phyloP scores from a whole-genome alignment of 2,329 filamentous ascomycete species.

The Alternaria hordeiaustralica region DNA sequence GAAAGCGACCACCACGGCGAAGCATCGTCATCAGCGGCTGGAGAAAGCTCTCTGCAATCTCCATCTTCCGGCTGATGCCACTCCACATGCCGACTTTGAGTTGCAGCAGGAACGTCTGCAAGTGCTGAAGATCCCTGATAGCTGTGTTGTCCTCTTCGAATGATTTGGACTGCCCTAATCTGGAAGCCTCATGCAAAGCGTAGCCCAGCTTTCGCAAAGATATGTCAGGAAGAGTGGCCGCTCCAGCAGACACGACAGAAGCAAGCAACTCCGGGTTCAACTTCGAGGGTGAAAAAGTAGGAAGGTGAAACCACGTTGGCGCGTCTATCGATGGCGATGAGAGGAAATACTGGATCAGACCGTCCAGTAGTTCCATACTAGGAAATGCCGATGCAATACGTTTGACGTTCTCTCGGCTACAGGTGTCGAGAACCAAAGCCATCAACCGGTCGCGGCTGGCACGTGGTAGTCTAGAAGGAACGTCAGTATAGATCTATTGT shows the following conservation, averaged over 20 bases:
- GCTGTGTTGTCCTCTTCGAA: conserved; percentile 59
- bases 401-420: conserved; percentile 57
- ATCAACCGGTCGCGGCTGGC: conserved; percentile 65
- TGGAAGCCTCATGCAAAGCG: conserved; percentile 58
- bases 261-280: conserved; percentile 66
- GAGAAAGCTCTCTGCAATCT: conserved; percentile 64
- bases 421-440: conserved; percentile 67
- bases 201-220: conserved; percentile 67
- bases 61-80: conserved; percentile 65
- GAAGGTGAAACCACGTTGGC: conserved; percentile 67
- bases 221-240: conserved; percentile 62
- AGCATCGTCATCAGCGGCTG: conserved; percentile 64
- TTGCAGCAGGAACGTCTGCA: conserved; percentile 59
- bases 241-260: conserved; percentile 66
- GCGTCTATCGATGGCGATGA: conserved; percentile 63
- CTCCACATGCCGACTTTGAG: conserved; percentile 65
- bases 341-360: conserved; percentile 66
- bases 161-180: conserved; percentile 46
- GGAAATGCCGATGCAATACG: conserved; percentile 68
- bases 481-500: neutral
- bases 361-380: conserved; percentile 66
- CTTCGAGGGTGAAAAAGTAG: conserved; percentile 63
- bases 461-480: conserved; percentile 36
- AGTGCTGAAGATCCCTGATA: conserved; percentile 59
- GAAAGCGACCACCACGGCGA: conserved; percentile 64